Base-by-base conservation (phyloP, 345 rosid species). In the Eucalyptus viminalis region DNA sequence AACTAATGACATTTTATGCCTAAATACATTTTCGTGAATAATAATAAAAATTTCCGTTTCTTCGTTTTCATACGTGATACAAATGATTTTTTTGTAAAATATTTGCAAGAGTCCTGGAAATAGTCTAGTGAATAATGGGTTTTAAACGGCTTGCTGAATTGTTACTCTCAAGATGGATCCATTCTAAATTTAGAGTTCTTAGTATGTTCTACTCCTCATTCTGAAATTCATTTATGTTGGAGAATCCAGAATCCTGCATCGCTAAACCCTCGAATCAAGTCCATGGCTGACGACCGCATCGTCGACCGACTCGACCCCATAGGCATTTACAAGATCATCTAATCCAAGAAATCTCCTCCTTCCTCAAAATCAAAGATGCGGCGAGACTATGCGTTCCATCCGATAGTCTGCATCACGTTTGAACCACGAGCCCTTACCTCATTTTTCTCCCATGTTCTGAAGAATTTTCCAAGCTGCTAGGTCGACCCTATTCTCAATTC, bases 41-140 rank as follows among this genome's bases (percentile, higher is more conserved):
- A 53, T 19, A 19, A 53, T 3, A 19, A 19, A 7, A 19, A 0
- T 53, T 53, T 53, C 2, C 4, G 0, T 51, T 17, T 3, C 4
- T 53, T 53, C 2, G 3, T 53, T 17, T 53, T 17, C 4, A 9
- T 53, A 7, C 0, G 1, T 19, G 56, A 53, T 17, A 53, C 24
- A 53, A 7, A 53, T 53, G 24, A 53, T 22, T 17, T 51, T 51
- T 53, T 53, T 8, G 10, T 53, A 53, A 53, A 53, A 53, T 53
- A 53, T 53, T 19, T 53, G 58, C 2, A 19, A 19, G 19, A 53
- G 58, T 53, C 58, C 58, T 53, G 22, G 24, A 53, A 53, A 19
- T 3, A 19, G 24, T 53, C 24, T 19, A 53, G 24, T 53, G 58
- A 53, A 19, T 53, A 19, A 11, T 58, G 65, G 65, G 65, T 62